Evolutionary conservation across 495 filamentous ascomycete species (phyloP), one percentile per base, ranked within the genome.

Genomic region (Penicillium alfredii): DNA sequence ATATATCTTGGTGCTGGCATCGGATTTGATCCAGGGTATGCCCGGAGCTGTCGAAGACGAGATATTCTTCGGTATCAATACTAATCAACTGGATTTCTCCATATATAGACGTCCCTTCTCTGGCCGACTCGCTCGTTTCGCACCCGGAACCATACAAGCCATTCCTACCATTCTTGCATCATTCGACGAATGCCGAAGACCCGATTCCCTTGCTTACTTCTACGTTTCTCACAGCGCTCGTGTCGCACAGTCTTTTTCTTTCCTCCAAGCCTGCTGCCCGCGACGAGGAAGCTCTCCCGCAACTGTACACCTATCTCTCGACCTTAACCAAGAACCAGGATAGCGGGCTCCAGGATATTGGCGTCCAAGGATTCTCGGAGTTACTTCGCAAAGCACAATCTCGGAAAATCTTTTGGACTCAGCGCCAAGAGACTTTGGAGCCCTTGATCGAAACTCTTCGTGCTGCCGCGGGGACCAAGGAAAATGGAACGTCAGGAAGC

Each of bases 311-410:
- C 52, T 96, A 94, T 63, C 77, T 97, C 24, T 81, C 86, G n/a
- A 74, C 75, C 24, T 68, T 73, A 35, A 80, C 84, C 35, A 85
- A 86, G 63, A 86, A 78, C 53, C 72, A 85, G 32, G 88, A 88
- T 53, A 84, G 84, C 38, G 87, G 86, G 12, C 72, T 95, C 13
- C 92, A 97, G 60, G 93, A 99, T 51, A 94, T 96, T 58, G 90
- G 87, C 4, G 88, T 97, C 7, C 82, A 88, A 56, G 78, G 86
- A 56, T 92, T 93, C 62, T 94, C 93, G 20, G 75, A 83, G 3
- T 68, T 97, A n/a, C 65, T 97, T 12, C 79, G 87, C 30, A 86
- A 76, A 16, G 74, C 68, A 35, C 77, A 74, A 34, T 73, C 88
- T n/a, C 72, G 92, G 33, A 73, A 80, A 42, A 68, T 88, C 8